phyloP scores from a whole-genome alignment of 139 green algal genomes.

The Auxenochlorella pyrenoidosa region DNA sequence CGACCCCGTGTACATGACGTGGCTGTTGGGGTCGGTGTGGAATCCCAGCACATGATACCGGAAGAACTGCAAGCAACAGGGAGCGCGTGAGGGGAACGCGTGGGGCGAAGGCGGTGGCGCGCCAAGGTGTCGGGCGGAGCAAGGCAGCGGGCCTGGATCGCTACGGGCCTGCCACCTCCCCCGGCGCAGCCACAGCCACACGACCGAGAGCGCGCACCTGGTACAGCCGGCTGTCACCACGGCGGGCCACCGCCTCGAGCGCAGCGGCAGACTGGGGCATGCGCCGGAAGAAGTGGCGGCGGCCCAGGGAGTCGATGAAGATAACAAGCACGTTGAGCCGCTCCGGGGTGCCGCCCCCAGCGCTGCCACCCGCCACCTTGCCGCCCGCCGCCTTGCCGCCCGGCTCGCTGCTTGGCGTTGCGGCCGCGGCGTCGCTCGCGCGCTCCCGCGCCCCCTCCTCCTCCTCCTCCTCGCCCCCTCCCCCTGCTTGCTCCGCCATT shows the following conservation, averaged over 20 bases:
- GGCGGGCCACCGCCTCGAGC: background rate
- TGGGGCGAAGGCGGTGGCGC: no score
- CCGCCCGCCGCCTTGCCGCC: background rate
- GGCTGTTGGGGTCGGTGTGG: constrained; percentile 24
- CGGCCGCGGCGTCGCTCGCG: background rate
- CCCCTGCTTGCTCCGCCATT: background rate
- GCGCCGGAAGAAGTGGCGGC: constrained; percentile 32
- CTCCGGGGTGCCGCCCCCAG: background rate
- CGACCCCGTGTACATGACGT: constrained; percentile 17
- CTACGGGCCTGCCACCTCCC: no score
- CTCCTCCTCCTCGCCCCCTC: background rate
- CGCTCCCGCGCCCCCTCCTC: background rate
- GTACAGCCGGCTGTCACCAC: background rate
- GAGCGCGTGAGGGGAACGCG: no score
- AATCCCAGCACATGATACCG: constrained; percentile 19
- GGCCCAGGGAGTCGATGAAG: constrained; percentile 16
- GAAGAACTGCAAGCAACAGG: constrained; percentile 14
- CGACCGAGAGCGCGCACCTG: background rate
- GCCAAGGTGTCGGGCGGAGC: no score
- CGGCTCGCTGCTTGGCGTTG: background rate
- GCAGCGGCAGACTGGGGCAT: constrained; percentile 17
- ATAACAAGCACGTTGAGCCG: constrained; percentile 9
- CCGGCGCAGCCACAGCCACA: background rate
- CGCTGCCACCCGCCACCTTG: background rate
- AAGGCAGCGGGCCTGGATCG: background rate